Evolutionary conservation across 164 flowering plant species (phyloP), one percentile per base, ranked within the genome.

Genomic region (Vitis vinifera): DNA sequence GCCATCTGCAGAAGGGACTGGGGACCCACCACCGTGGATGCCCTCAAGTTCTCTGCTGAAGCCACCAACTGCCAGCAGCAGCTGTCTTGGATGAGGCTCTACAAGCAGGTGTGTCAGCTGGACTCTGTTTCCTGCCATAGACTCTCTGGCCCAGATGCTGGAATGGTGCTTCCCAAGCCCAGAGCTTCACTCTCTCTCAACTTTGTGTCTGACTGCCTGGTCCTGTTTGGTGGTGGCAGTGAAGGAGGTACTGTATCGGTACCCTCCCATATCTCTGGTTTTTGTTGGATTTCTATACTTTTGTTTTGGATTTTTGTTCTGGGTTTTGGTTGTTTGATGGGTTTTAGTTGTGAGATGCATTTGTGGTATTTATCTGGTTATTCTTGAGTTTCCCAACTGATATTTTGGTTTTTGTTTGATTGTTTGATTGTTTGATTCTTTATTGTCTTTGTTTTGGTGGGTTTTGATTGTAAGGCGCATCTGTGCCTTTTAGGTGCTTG

Each of bases 181-280:
- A 83, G 99, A 79, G 97, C 97, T 75, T 92, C 97, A 44, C 99
- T 89, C 71, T 91, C 97, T 7, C 87, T 94, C 76, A 92, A 91
- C 70, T 87, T 88, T 66, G 90, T 94, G 2, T 82, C 90, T 23
- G 88, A 87, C 68, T 92, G 82, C 63, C 67, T 94, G 80, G 91
- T 94, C 49, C 76, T 94, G 80, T 94, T 89, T 84, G 99, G 99
- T 71, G 97, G 99, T 37, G 99, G 99, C 14, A 86, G 82, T 73
- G 97, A 91, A 53, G 98, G 97, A 88, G 98, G 98, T 94, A 76
- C 49, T 31, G 61, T 29, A 12, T 31, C 2, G 30, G 31, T 69
- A 44, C 44, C 63, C 57, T 55, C 71, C 47, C 68, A 27, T 64
- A 10, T 27, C 19, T 70, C 47, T 2, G 9, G 5, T 49, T 14